phyloP scores from a whole-genome alignment of 129 eudicot species.

The Solidago caesia region DNA sequence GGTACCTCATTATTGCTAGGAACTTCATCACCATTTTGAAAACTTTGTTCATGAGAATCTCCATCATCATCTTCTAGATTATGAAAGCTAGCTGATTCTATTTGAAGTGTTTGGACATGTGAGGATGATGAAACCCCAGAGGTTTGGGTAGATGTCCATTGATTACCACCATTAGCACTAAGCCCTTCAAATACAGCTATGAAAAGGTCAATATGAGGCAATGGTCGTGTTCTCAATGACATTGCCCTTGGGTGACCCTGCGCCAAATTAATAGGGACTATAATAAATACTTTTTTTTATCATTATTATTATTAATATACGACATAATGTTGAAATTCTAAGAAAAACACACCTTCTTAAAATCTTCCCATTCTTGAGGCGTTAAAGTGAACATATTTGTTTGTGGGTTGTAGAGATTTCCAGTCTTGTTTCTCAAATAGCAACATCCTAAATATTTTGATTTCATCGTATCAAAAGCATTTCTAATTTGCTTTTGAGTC shows the following conservation, averaged over 20 bases:
- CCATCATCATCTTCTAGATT: background rate
- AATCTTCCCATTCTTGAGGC: background rate
- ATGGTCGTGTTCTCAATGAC: background rate
- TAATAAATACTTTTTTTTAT: background rate
- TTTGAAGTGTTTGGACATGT: background rate
- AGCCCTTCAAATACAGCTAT: background rate
- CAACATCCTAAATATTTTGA: background rate
- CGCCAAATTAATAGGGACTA: background rate
- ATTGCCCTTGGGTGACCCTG: background rate
- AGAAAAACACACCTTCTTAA: background rate
- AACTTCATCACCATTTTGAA: background rate
- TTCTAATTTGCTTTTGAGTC: conserved; percentile 7
- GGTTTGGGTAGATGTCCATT: background rate
- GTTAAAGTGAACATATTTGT: background rate
- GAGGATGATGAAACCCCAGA: background rate
- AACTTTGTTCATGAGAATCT: background rate
- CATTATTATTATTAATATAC: too few species aligned
- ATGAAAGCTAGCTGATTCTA: too few species aligned
- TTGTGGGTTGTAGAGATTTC: background rate
- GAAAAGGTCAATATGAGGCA: background rate
- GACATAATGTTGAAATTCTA: background rate
- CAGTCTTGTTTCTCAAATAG: conserved; percentile 2
- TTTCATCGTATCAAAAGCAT: background rate
- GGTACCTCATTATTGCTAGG: background rate
- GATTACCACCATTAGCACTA: background rate